Evolutionary conservation across 2,329 filamentous ascomycete species (phyloP).

Genomic region (Claviceps quebecensis): DNA sequence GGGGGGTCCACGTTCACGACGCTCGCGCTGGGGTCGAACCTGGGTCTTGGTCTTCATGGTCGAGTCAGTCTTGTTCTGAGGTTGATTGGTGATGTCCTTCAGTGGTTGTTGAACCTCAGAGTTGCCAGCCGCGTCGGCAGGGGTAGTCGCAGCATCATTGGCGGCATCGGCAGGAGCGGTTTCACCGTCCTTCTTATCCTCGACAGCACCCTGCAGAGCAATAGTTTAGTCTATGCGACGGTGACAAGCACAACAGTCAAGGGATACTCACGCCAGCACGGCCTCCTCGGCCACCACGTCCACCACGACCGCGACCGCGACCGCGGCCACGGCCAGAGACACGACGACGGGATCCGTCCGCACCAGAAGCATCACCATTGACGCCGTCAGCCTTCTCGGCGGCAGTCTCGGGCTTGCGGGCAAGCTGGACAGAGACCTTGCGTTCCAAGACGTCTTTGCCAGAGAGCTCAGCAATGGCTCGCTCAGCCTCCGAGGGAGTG

Average conservation of each 20-base stretch:
- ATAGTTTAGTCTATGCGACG: slow-evolving; percentile 23
- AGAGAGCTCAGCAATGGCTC: slow-evolving; percentile 88
- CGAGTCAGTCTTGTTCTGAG: slow-evolving; percentile 40
- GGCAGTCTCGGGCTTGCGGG: slow-evolving; percentile 85
- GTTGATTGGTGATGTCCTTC: slow-evolving; percentile 47
- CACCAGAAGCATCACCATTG: slow-evolving; percentile 61
- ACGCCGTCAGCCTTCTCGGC: slow-evolving; percentile 61
- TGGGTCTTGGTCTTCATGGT: slow-evolving; percentile 44
- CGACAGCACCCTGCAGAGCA: slow-evolving; percentile 16
- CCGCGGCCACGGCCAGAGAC: slow-evolving; percentile 53
- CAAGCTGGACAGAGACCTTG: slow-evolving; percentile 97
- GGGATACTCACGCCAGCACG: slow-evolving; percentile 24
- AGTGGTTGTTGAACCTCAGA: slow-evolving; percentile 44
- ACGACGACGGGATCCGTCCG: slow-evolving; percentile 50
- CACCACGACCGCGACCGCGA: slow-evolving; percentile 54
- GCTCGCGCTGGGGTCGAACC: slow-evolving; percentile 43
- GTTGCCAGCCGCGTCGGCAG: slow-evolving; percentile 30
- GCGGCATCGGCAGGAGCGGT: slow-evolving; percentile 20
- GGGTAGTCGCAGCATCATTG: slow-evolving; percentile 32
- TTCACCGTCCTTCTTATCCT: slow-evolving; percentile 35
- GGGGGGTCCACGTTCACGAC: slow-evolving; percentile 78
- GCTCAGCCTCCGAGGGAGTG: slow-evolving; percentile 85
- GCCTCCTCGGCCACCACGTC: slow-evolving; percentile 47
- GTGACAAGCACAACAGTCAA: neutral
- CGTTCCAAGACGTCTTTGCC: slow-evolving; percentile 96